A percentile compares a stretch with the other conserved stretches of the same genome.
Evolutionary conservation across 2,329 filamentous ascomycete genomes (phyloP).

Genomic region (Nigrospora sphaerica): DNA sequence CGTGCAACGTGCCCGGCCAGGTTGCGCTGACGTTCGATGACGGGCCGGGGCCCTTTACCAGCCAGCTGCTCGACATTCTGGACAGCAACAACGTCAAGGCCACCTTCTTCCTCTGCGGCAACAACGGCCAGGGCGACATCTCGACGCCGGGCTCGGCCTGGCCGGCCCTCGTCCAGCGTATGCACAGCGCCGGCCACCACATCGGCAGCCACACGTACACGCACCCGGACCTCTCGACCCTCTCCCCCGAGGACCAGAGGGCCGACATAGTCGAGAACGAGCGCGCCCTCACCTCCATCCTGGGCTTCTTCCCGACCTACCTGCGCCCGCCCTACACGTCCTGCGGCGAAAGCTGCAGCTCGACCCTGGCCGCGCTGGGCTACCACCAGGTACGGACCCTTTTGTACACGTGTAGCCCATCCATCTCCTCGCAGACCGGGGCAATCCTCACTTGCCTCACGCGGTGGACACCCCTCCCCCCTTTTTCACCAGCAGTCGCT

Average conservation of each 20-base stretch:
- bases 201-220: conserved; percentile 41
- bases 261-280: conserved; percentile 37
- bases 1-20: conserved; percentile 7
- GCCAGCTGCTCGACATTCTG: conserved; percentile 10
- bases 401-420: too few relatives aligned
- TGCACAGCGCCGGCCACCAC: conserved; percentile 38
- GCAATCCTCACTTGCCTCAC: not conserved
- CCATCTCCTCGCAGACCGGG: not conserved
- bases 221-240: conserved; percentile 30
- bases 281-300: conserved; percentile 32
- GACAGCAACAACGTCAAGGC: conserved; percentile 6
- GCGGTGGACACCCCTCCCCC: too few relatives aligned
- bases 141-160: conserved; percentile 16
- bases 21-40: conserved; percentile 19
- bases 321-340: conserved; percentile 6
- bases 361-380: conserved; percentile 1
- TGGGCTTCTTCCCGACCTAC: conserved; percentile 39
- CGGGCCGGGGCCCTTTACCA: conserved; percentile 13
- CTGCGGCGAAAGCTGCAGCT: conserved; percentile 1
- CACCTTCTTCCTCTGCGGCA: conserved; percentile 24
- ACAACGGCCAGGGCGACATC: conserved; percentile 32
- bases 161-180: conserved; percentile 31
- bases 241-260: conserved; percentile 23
- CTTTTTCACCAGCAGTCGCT: too few relatives aligned
- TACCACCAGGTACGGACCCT: conserved; percentile 1